phyloP scores from a whole-genome alignment of 129 eudicot species.

The Gnaphalium uliginosum region DNA sequence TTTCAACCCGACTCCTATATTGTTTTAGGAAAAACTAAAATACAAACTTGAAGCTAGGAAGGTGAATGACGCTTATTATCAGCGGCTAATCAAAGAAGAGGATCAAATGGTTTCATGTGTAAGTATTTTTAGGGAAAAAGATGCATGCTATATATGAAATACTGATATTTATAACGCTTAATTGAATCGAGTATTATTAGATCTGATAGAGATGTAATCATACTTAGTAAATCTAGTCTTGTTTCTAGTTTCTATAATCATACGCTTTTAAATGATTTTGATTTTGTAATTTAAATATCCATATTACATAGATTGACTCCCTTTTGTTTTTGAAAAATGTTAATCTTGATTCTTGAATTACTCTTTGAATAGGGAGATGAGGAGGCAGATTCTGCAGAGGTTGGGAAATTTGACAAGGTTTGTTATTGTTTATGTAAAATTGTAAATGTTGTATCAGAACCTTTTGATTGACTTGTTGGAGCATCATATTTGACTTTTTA shows the following conservation, averaged over 20 bases:
- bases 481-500: no score
- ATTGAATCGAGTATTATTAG: neutral
- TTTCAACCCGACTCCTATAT: neutral
- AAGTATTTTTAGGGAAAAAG: conserved; percentile 15
- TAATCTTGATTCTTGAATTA: conserved; percentile 20
- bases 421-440: conserved; percentile 16
- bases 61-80: conserved; percentile 42
- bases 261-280: neutral
- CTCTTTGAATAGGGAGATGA: conserved; percentile 48
- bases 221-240: neutral
- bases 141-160: neutral
- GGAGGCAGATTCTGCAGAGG: conserved; percentile 69
- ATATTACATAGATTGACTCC: neutral
- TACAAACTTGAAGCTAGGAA: conserved; percentile 43
- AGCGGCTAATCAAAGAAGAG: conserved; percentile 48
- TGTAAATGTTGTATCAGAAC: neutral
- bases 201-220: neutral
- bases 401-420: conserved; percentile 55
- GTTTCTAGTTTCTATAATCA: neutral
- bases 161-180: neutral
- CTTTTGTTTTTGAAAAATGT: neutral
- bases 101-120: conserved; percentile 23
- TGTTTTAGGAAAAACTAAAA: conserved; percentile 50
- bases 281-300: neutral
- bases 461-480: neutral